A percentile compares a stretch with the other conserved stretches of the same genome.
phyloP scores from a whole-genome alignment of 1,284 basidiomycete genomes.

The Fomitopsis pinicola region DNA sequence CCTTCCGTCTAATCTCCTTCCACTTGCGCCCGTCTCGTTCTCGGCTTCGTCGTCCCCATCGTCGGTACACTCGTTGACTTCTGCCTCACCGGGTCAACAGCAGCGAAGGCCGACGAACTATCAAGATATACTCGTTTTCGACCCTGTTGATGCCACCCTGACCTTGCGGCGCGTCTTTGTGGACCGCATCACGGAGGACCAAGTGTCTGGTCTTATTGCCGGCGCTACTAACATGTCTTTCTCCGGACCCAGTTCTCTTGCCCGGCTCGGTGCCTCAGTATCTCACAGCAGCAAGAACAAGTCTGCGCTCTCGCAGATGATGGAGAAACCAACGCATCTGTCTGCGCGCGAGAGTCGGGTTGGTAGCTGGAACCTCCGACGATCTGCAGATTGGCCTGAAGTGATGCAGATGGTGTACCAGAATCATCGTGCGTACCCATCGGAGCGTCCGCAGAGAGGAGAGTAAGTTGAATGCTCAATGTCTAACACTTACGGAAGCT shows the following conservation, averaged over 20 bases:
- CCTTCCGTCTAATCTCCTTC: conserved; percentile 39
- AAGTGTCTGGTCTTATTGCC: conserved; percentile 31
- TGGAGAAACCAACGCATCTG: conserved; percentile 39
- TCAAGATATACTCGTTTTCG: conserved; percentile 65
- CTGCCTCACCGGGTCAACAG: conserved; percentile 30
- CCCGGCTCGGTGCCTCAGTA: conserved; percentile 20
- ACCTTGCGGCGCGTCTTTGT: conserved; percentile 50
- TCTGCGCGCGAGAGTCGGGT: conserved; percentile 49
- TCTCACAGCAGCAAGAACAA: conserved; percentile 11
- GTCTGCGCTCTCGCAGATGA: conserved; percentile 33
- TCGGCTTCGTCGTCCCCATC: conserved; percentile 28
- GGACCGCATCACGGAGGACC: conserved; percentile 33
- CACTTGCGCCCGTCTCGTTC: conserved; percentile 28
- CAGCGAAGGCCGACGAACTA: conserved; percentile 39
- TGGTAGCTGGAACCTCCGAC: conserved; percentile 64
- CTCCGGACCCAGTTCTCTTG: conserved; percentile 38
- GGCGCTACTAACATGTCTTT: conserved; percentile 41
- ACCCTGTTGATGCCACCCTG: conserved; percentile 53
- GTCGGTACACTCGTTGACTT: conserved; percentile 26
- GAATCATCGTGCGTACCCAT: conserved; percentile 4
- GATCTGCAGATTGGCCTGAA: conserved; percentile 50
- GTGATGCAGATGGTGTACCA: conserved; percentile 37
- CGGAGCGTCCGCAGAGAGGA: conserved; percentile 14
- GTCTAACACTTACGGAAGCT: background rate
- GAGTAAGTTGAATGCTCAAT: conserved; percentile 18